These are phyloP conservation scores for Sugiyamaella xylanicola DNA, from an alignment of 1,139 yeast genomes.

Conservation along the genomic window DNA sequence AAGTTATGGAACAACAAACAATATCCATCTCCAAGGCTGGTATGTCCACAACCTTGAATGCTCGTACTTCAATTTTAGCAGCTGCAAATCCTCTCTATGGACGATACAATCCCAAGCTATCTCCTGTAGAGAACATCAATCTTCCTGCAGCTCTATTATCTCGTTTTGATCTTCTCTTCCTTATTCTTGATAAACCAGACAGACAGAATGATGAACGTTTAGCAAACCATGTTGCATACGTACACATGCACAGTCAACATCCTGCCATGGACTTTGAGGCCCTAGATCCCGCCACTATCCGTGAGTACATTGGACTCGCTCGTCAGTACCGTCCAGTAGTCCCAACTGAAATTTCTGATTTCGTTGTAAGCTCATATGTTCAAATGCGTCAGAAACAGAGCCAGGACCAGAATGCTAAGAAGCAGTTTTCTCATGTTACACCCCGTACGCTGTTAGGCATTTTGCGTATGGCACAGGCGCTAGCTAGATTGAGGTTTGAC, in stretches of 20 bases:
- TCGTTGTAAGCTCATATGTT: constrained; percentile 83
- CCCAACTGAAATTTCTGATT: constrained; percentile 83
- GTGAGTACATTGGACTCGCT: constrained; percentile 88
- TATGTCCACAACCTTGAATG: constrained; percentile 92
- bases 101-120: constrained; percentile 83
- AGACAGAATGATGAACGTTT: constrained; percentile 80
- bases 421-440: constrained; percentile 86
- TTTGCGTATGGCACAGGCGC: constrained; percentile 89
- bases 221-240: constrained; percentile 93
- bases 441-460: constrained; percentile 94
- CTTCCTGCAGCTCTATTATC: constrained; percentile 95
- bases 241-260: constrained; percentile 89
- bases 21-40: constrained; percentile 98
- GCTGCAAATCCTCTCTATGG: constrained; percentile 98
- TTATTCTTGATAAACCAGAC: constrained; percentile 82
- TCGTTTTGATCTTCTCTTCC: constrained; percentile 87
- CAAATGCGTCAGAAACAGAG: constrained; percentile 91
- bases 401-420: constrained; percentile 71
- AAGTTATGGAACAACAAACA: constrained; percentile 99
- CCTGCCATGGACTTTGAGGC: constrained; percentile 80
- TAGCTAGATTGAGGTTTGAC: constrained; percentile 85
- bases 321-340: constrained; percentile 84
- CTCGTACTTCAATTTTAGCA: constrained; percentile 92
- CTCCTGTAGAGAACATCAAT: constrained; percentile 94
- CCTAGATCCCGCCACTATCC: constrained; percentile 72